Evolutionary conservation across 176 grass and related monocot genomes (phyloP).

Genomic region (Eremochloa ophiuroides): DNA sequence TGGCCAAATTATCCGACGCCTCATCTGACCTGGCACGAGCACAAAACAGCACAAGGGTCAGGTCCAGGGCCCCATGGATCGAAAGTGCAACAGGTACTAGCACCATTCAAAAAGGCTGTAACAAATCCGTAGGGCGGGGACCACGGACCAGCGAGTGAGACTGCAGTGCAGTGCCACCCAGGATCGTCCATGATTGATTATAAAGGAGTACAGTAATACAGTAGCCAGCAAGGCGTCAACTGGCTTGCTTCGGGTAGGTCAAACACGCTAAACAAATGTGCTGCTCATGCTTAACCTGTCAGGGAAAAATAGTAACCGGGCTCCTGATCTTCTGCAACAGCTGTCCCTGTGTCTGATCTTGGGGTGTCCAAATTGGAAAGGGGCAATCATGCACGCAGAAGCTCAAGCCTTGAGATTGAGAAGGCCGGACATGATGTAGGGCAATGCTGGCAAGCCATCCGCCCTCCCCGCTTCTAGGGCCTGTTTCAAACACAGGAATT

Average conservation of each 20-base stretch:
- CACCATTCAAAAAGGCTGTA: background rate
- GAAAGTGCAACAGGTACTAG: background rate
- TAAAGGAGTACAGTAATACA: too few species aligned
- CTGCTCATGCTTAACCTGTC: slow-evolving; percentile 30
- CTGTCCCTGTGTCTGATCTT: background rate
- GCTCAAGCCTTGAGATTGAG: too few species aligned
- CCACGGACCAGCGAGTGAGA: too few species aligned
- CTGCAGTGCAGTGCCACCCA: too few species aligned
- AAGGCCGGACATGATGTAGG: too few species aligned
- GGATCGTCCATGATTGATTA: too few species aligned
- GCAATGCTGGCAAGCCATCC: too few species aligned
- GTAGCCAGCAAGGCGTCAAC: background rate
- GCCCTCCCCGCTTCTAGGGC: too few species aligned
- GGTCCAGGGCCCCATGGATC: background rate
- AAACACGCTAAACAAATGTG: slow-evolving; percentile 28
- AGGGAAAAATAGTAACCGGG: background rate
- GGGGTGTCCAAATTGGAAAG: background rate
- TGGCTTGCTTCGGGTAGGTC: background rate
- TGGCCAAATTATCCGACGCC: slow-evolving; percentile 7
- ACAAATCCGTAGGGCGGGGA: background rate
- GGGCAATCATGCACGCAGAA: background rate
- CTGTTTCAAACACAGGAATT: too few species aligned
- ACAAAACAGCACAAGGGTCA: background rate
- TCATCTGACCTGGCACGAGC: slow-evolving; percentile 27
- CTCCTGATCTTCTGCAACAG: background rate